Conservation (phyloP, 305 asterid species). For the Rubia peregrina region DNA sequence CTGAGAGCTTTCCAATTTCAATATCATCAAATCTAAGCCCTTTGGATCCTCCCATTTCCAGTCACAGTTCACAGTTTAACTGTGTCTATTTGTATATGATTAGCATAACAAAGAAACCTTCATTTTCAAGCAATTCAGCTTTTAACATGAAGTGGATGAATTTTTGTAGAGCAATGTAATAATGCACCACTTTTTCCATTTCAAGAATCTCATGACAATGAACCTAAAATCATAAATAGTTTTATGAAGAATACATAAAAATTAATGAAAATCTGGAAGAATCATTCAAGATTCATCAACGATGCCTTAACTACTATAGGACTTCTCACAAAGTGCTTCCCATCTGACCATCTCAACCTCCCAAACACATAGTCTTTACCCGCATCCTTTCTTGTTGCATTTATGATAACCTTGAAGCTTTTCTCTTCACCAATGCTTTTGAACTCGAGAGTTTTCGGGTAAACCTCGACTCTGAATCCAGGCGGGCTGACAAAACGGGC, state of each 20-base stretch:
- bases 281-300: not conserved
- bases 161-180: slow-evolving; percentile 1
- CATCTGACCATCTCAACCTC: slow-evolving; percentile 31
- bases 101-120: not conserved
- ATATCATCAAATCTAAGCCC: not conserved
- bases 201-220: not conserved
- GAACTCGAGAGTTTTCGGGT: slow-evolving; percentile 49
- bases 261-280: not conserved
- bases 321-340: slow-evolving; percentile 33
- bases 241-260: not conserved
- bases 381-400: slow-evolving; percentile 24
- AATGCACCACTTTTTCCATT: not conserved
- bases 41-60: not conserved
- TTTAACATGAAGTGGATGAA: not conserved
- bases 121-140: not conserved
- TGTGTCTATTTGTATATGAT: not conserved
- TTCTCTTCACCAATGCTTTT: slow-evolving; percentile 52
- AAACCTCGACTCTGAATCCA: slow-evolving; percentile 40
- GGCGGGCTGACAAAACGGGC: slow-evolving; percentile 49
- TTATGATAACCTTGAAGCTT: slow-evolving; percentile 39
- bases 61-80: not conserved
- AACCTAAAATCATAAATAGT: not conserved
- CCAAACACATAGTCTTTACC: slow-evolving; percentile 55
- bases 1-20: not conserved
- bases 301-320: slow-evolving; percentile 33